Percentiles rank a stretch among this genome's conserved stretches.
Conservation (phyloP, 2,329 filamentous ascomycete genomes). For the Diplocarpon rosae region DNA sequence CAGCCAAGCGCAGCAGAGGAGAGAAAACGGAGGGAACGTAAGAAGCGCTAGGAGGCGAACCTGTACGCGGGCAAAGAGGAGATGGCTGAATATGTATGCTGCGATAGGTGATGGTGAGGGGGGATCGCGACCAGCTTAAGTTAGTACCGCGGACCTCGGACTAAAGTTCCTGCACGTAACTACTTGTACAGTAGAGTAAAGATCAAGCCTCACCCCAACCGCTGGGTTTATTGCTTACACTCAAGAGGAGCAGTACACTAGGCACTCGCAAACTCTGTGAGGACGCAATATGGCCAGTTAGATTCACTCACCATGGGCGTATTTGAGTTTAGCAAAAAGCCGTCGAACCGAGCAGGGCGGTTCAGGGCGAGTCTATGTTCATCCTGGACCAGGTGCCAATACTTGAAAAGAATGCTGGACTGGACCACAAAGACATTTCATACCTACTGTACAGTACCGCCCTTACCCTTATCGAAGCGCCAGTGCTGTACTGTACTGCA, state of each 20-base stretch:
- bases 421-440: no score
- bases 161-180: conserved; percentile 1
- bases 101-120: conserved; percentile 16
- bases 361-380: conserved; percentile 20
- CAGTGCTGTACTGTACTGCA: conserved; percentile 7
- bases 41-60: conserved; percentile 6
- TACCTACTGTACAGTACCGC: not conserved
- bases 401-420: not conserved
- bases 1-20: conserved; percentile 3
- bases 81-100: conserved; percentile 19
- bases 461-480: conserved; percentile 17
- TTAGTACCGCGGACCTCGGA: conserved; percentile 12
- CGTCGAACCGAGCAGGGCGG: conserved; percentile 13
- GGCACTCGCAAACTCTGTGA: conserved; percentile 4
- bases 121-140: conserved; percentile 9
- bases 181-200: no score
- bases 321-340: conserved; percentile 4
- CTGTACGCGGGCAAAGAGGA: conserved; percentile 18
- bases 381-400: conserved; percentile 13
- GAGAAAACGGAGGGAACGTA: conserved; percentile 9
- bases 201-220: conserved; percentile 23
- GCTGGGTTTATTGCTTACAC: conserved; percentile 24
- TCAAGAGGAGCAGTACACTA: conserved; percentile 5
- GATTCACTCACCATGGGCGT: conserved; percentile 5
- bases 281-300: conserved; percentile 13